These are phyloP conservation scores for Talaromyces borbonicus DNA, from an alignment of 495 filamentous ascomycete genomes.

Conservation along the genomic window DNA sequence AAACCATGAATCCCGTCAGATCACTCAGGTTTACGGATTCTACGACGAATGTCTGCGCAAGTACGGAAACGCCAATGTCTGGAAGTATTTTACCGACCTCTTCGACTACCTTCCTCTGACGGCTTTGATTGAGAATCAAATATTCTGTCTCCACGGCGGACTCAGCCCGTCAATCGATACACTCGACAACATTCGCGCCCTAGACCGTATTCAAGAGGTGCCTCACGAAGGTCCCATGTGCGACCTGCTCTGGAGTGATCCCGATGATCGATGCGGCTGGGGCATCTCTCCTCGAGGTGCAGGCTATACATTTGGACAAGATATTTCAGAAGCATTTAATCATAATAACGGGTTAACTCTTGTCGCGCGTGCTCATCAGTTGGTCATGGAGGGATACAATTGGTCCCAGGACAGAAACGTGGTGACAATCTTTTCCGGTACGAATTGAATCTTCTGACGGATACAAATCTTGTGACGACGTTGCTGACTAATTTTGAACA, in stretches of 20 bases:
- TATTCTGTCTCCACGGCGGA: constrained; percentile 97
- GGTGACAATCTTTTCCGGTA: constrained; percentile 97
- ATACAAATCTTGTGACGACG: neutral
- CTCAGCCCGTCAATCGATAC: constrained; percentile 95
- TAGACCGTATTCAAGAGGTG: constrained; percentile 96
- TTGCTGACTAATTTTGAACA: constrained; percentile 23
- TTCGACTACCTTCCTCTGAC: constrained; percentile 99
- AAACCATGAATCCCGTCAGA: constrained; percentile 95
- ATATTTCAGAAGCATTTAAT: constrained; percentile 99
- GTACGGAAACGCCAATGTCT: constrained; percentile 97
- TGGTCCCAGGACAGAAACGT: constrained; percentile 97
- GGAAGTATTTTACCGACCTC: constrained; percentile 99
- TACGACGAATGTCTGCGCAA: constrained; percentile 97
- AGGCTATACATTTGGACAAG: constrained; percentile 97
- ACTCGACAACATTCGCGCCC: constrained; percentile 90
- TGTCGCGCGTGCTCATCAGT: constrained; percentile 86
- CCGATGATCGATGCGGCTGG: constrained; percentile 97
- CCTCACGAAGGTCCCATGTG: constrained; percentile 99
- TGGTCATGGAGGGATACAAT: constrained; percentile 98
- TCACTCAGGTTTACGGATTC: constrained; percentile 96
- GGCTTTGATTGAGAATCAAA: constrained; percentile 98
- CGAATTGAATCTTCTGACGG: constrained; percentile 13
- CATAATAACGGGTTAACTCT: constrained; percentile 98
- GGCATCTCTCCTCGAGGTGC: constrained; percentile 95
- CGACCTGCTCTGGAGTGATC: constrained; percentile 94